phyloP scores from a whole-genome alignment of 306 rosid species.

The Fragaria vesca region DNA sequence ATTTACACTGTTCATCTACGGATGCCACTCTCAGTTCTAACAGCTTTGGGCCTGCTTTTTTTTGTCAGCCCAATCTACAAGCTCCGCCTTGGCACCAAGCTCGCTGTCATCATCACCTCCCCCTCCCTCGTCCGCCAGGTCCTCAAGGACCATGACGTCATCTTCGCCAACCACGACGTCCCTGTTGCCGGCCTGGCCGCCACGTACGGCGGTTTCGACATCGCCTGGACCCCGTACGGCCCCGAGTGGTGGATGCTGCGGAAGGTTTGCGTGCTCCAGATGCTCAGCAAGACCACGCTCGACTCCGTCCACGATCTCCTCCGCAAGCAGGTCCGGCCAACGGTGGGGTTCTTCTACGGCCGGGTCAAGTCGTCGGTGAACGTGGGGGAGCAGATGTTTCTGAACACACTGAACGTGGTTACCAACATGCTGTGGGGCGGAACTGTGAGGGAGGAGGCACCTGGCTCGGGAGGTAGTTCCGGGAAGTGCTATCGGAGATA shows the following conservation, averaged over 20 bases:
- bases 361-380: conserved; percentile 46
- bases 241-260: conserved; percentile 81
- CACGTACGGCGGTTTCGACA: conserved; percentile 53
- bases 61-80: conserved; percentile 45
- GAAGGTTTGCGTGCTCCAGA: conserved; percentile 54
- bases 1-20: too few relatives aligned
- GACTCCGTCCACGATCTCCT: conserved; percentile 65
- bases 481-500: conserved; percentile 39
- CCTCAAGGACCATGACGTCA: conserved; percentile 56
- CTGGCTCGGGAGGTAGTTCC: conserved; percentile 51
- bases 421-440: not conserved
- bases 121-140: conserved; percentile 51
- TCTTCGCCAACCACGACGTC: conserved; percentile 81
- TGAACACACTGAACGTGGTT: conserved; percentile 55
- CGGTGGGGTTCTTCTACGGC: conserved; percentile 25
- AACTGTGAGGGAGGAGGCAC: not conserved
- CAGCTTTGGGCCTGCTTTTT: too few relatives aligned
- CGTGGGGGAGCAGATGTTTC: conserved; percentile 52
- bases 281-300: conserved; percentile 53
- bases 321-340: conserved; percentile 44
- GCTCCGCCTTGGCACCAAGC: conserved; percentile 60
- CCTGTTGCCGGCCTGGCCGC: conserved; percentile 36
- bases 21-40: too few relatives aligned
- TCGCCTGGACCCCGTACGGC: conserved; percentile 68
- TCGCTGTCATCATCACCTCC: conserved; percentile 46